Percentiles rank a stretch among this genome's conserved stretches.
These are phyloP conservation scores for Salix koriyanagi DNA, from an alignment of 345 rosid species.

Conservation along the genomic window DNA sequence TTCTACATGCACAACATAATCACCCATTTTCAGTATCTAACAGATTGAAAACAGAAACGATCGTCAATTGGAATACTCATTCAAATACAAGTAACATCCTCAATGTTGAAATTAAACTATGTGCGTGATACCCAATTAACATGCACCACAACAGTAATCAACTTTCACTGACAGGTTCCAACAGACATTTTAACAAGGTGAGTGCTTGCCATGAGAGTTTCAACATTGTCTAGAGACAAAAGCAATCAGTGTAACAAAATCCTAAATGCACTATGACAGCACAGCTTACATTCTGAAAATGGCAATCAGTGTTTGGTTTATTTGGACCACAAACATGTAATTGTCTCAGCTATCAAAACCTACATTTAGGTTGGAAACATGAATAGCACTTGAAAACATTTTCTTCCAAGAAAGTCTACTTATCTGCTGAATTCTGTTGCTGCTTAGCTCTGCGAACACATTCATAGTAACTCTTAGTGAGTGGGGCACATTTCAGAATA, in stretches of 20 bases:
- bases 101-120: neutral
- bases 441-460: conserved; percentile 73
- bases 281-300: neutral
- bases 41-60: neutral
- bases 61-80: neutral
- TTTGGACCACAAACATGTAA: conserved; percentile 12
- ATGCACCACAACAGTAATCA: neutral
- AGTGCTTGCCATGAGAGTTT: neutral
- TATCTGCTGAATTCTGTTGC: conserved; percentile 30
- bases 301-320: conserved; percentile 7
- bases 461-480: conserved; percentile 56
- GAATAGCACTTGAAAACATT: neutral
- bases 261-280: conserved; percentile 8
- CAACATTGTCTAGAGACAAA: neutral
- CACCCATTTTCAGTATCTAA: neutral
- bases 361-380: conserved; percentile 10
- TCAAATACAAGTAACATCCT: neutral
- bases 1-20: neutral
- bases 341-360: neutral
- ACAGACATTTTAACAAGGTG: neutral
- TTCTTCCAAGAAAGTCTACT: neutral
- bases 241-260: conserved; percentile 7
- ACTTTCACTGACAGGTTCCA: neutral
- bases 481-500: conserved; percentile 57
- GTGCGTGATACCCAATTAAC: neutral